Percentiles rank a stretch among this genome's conserved stretches.
phyloP scores from a whole-genome alignment of 2,329 filamentous ascomycete genomes.

The Cercospora sp. region DNA sequence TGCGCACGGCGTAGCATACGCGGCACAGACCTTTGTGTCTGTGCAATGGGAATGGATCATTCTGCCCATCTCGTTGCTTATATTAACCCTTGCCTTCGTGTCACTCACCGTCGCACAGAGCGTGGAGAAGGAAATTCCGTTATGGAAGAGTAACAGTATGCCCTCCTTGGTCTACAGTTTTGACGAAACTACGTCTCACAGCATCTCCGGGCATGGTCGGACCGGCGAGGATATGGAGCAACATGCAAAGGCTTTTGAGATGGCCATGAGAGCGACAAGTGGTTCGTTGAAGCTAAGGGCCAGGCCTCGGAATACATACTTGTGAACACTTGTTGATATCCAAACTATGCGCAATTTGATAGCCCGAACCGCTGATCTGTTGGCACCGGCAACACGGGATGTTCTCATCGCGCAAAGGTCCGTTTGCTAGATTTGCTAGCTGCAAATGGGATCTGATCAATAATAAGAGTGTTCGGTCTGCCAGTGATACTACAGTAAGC shows the following conservation, averaged over 20 bases:
- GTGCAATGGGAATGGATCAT: slow-evolving; percentile 22
- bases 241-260: slow-evolving; percentile 6
- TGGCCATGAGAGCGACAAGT: background rate
- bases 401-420: no score
- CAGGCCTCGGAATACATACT: background rate
- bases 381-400: no score
- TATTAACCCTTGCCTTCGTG: slow-evolving; percentile 15
- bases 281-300: background rate
- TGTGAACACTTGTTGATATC: no score
- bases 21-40: slow-evolving; percentile 9
- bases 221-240: background rate
- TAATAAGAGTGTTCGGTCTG: no score
- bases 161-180: slow-evolving; percentile 20
- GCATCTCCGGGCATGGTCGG: background rate
- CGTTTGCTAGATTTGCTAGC: no score
- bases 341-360: no score
- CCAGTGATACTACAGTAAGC: no score
- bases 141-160: slow-evolving; percentile 25
- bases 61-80: slow-evolving; percentile 13
- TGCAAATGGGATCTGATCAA: no score
- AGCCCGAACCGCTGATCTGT: no score
- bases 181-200: background rate
- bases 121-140: background rate
- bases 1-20: slow-evolving; percentile 1
- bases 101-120: slow-evolving; percentile 7